Conservation (phyloP, 768 basidiomycete species). For the Amanita subjunquillea region DNA sequence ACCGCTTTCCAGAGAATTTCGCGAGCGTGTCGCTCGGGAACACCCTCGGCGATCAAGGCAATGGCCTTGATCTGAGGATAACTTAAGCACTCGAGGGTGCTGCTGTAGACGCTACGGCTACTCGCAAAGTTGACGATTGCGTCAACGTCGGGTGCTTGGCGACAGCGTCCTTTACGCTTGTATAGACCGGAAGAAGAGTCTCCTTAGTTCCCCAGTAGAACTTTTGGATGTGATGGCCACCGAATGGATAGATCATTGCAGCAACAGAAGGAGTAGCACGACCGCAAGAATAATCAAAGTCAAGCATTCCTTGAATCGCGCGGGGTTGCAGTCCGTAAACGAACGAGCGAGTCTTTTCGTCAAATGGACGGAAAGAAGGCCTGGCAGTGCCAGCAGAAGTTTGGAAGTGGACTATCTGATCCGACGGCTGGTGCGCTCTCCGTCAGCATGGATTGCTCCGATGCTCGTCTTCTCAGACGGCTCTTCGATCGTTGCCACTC, state of each 20-base stretch:
- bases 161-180: constrained; percentile 80
- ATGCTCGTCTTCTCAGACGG: constrained; percentile 27
- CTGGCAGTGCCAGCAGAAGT: constrained; percentile 33
- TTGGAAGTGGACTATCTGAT: constrained; percentile 88
- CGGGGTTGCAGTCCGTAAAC: constrained; percentile 99
- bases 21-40: constrained; percentile 93
- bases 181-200: constrained; percentile 96
- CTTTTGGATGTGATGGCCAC: constrained; percentile 99
- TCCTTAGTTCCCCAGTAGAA: constrained; percentile 99
- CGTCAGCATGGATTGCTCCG: constrained; percentile 67
- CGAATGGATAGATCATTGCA: constrained; percentile 99
- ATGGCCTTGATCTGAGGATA: constrained; percentile 46
- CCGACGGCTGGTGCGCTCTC: constrained; percentile 77
- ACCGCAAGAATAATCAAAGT: constrained; percentile 98
- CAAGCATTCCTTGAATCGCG: constrained; percentile 93
- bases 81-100: constrained; percentile 88
- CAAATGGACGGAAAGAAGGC: constrained; percentile 87
- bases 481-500: constrained; percentile 19
- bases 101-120: constrained; percentile 87
- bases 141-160: constrained; percentile 94
- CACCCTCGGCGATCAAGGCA: constrained; percentile 97
- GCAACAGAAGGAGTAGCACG: constrained; percentile 86
- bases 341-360: constrained; percentile 88
- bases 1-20: constrained; percentile 89
- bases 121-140: constrained; percentile 98